A percentile compares a stretch with the other conserved stretches of the same genome.
Evolutionary conservation across 768 basidiomycete genomes (phyloP).

Genomic region (Mycena latifolia): DNA sequence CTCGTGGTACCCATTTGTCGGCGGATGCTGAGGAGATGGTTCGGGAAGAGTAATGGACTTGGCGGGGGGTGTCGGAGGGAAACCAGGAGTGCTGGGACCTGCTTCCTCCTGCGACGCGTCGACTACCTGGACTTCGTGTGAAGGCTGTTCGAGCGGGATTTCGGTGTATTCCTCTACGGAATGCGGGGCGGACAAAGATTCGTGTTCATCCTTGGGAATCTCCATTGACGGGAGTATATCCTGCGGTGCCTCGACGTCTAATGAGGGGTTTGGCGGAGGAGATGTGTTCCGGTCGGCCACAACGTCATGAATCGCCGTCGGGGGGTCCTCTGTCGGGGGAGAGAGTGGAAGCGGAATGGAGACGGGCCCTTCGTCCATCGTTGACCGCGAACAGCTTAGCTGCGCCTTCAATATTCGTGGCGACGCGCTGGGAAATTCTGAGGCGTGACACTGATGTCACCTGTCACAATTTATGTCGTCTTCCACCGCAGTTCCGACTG

Average conservation of each 20-base stretch:
- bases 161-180: constrained; percentile 7
- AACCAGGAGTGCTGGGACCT: constrained; percentile 29
- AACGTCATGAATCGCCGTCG: constrained; percentile 2
- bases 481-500: constrained; percentile 58
- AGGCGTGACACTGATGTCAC: constrained; percentile 1
- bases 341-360: constrained; percentile 42
- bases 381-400: constrained; percentile 37
- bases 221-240: constrained; percentile 6
- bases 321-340: constrained; percentile 30
- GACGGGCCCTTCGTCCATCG: constrained; percentile 35
- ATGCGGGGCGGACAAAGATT: constrained; percentile 1
- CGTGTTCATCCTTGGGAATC: constrained; percentile 6
- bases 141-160: neutral
- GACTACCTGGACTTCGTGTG: constrained; percentile 7
- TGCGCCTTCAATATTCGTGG: constrained; percentile 12
- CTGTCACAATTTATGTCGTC: constrained; percentile 23
- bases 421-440: neutral
- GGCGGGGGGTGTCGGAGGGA: constrained; percentile 37
- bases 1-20: constrained; percentile 31
- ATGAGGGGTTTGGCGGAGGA: constrained; percentile 10
- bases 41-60: constrained; percentile 25
- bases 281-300: constrained; percentile 7
- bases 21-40: constrained; percentile 10
- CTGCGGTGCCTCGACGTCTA: constrained; percentile 22
- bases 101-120: constrained; percentile 27